Evolutionary conservation across 495 filamentous ascomycete species (phyloP).

Genomic region (Hyaloscypha variabilis): DNA sequence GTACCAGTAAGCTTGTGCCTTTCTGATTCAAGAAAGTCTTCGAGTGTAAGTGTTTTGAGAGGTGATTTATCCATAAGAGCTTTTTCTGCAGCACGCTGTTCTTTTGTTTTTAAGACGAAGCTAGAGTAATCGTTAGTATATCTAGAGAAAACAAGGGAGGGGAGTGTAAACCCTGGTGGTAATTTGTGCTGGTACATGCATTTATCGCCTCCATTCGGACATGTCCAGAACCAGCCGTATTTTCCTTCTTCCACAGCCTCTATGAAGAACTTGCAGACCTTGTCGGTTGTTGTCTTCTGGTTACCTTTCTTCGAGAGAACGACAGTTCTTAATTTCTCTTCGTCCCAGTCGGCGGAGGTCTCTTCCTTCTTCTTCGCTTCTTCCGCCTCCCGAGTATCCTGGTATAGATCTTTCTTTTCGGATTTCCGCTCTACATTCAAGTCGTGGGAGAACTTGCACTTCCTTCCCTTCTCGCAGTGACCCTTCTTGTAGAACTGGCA

Average conservation of each 20-base stretch:
- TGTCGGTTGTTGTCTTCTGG: slow-evolving; percentile 93
- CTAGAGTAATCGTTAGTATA: slow-evolving; percentile 50
- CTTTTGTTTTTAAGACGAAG: slow-evolving; percentile 96
- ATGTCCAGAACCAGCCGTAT: slow-evolving; percentile 99
- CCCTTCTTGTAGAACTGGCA: slow-evolving; percentile 97
- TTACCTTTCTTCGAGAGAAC: slow-evolving; percentile 97
- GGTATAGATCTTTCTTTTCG: slow-evolving; percentile 90
- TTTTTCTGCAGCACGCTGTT: slow-evolving; percentile 94
- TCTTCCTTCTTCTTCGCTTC: slow-evolving; percentile 87
- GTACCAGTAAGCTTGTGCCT: slow-evolving; percentile 89
- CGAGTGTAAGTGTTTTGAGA: slow-evolving; percentile 89
- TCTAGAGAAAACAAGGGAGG: not conserved
- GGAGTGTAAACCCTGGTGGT: slow-evolving; percentile 76
- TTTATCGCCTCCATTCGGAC: slow-evolving; percentile 95
- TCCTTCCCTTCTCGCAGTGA: slow-evolving; percentile 93
- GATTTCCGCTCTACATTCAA: slow-evolving; percentile 84
- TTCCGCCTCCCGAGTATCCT: slow-evolving; percentile 76
- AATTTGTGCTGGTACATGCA: slow-evolving; percentile 98
- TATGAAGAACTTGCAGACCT: slow-evolving; percentile 99
- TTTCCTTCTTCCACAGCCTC: slow-evolving; percentile 97
- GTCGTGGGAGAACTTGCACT: slow-evolving; percentile 98
- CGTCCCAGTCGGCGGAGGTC: slow-evolving; percentile 95
- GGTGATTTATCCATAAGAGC: slow-evolving; percentile 97
- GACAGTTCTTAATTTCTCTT: slow-evolving; percentile 89
- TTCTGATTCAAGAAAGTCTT: slow-evolving; percentile 96